phyloP scores from a whole-genome alignment of 2,329 filamentous ascomycete species.

The Scorias spongiosa region DNA sequence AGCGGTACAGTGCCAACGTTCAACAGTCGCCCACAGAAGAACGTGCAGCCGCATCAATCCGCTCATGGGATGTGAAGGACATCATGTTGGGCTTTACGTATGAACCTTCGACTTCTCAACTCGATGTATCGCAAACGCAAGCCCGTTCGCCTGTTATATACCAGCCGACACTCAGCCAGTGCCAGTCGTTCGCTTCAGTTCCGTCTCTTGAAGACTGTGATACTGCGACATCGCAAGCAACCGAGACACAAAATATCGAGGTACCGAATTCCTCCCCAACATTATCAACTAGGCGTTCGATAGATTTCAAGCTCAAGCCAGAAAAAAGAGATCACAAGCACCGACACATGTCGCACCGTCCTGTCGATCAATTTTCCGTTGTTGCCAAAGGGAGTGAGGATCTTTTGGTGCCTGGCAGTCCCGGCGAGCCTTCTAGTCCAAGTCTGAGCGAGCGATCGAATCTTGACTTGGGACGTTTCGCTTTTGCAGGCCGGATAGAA shows the following conservation, averaged over 20 bases:
- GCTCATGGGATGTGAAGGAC: too few species aligned
- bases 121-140: too few species aligned
- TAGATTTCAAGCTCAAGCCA: slow-evolving; percentile 3
- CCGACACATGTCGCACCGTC: slow-evolving; percentile 7
- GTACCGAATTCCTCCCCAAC: not conserved
- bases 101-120: too few species aligned
- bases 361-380: slow-evolving; percentile 6
- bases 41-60: too few species aligned
- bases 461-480: slow-evolving; percentile 26
- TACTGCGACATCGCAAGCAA: too few species aligned
- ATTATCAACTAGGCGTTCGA: slow-evolving; percentile 2
- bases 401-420: slow-evolving; percentile 30
- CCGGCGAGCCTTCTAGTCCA: slow-evolving; percentile 11
- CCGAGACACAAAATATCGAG: not conserved
- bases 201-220: too few species aligned
- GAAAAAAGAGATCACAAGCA: slow-evolving; percentile 13
- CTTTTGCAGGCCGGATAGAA: slow-evolving; percentile 13
- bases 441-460: slow-evolving; percentile 3
- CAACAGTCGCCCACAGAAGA: too few species aligned
- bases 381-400: slow-evolving; percentile 31
- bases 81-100: too few species aligned
- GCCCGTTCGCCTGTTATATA: too few species aligned
- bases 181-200: too few species aligned
- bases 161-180: too few species aligned
- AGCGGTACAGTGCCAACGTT: too few species aligned